Conservation (phyloP, 345 rosid species). For the Raphanus raphanistrum region DNA sequence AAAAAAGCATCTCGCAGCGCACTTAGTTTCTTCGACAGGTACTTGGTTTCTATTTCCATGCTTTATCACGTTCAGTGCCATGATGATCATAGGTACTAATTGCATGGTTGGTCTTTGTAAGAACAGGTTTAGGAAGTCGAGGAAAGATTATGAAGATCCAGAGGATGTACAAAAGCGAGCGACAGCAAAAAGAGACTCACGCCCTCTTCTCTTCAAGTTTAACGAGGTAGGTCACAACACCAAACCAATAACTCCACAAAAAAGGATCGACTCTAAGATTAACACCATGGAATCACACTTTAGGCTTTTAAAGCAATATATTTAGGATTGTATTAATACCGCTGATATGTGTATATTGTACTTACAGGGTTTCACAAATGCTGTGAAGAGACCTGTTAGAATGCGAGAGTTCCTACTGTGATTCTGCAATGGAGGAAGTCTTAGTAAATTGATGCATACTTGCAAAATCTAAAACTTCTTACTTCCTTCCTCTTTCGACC, state of each 20-base stretch:
- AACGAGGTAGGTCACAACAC: slow-evolving; percentile 65
- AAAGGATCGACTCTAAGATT: neutral
- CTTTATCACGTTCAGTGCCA: too few relatives aligned
- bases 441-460: neutral
- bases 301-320: neutral
- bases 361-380: slow-evolving; percentile 83
- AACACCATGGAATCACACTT: neutral
- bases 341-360: neutral
- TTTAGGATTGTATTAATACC: neutral
- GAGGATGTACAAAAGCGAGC: slow-evolving; percentile 40
- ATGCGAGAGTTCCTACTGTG: slow-evolving; percentile 68
- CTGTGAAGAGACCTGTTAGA: slow-evolving; percentile 83
- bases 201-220: slow-evolving; percentile 79
- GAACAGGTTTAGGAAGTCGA: slow-evolving; percentile 68
- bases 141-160: slow-evolving; percentile 51
- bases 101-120: neutral
- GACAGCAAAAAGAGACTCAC: slow-evolving; percentile 61
- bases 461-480: neutral
- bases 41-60: neutral
- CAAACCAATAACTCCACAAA: neutral
- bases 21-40: slow-evolving; percentile 81
- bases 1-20: slow-evolving; percentile 51
- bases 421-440: slow-evolving; percentile 15
- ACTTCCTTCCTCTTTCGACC: neutral
- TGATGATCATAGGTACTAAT: neutral